Percentiles rank a stretch among this genome's conserved stretches.
These are phyloP conservation scores for Hamamelis virginiana DNA, from an alignment of 164 flowering plant species.

Conservation along the genomic window DNA sequence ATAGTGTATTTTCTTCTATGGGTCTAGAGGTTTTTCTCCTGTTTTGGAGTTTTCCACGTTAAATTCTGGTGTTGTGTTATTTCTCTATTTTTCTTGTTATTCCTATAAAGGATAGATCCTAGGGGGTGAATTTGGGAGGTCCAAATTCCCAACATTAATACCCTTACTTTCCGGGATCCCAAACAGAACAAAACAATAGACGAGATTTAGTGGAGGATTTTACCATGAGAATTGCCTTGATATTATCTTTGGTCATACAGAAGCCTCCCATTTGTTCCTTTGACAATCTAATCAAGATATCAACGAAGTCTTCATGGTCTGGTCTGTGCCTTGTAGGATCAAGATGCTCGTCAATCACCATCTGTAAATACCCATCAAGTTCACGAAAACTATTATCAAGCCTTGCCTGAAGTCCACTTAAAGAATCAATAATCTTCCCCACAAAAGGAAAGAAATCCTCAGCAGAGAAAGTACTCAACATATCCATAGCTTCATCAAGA, in stretches of 20 bases:
- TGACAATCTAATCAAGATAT: neutral
- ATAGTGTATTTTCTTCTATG: too few relatives aligned
- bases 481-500: slow-evolving; percentile 8
- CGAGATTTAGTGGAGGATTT: neutral
- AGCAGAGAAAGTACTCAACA: neutral
- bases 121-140: neutral
- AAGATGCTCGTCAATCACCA: slow-evolving; percentile 9
- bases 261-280: neutral
- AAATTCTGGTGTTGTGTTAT: too few relatives aligned
- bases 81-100: too few relatives aligned
- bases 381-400: slow-evolving; percentile 1
- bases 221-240: slow-evolving; percentile 16
- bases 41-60: too few relatives aligned
- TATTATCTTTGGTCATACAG: slow-evolving; percentile 3
- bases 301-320: slow-evolving; percentile 4
- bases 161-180: too few relatives aligned
- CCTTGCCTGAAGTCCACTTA: slow-evolving; percentile 1
- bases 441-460: slow-evolving; percentile 4
- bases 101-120: too few relatives aligned
- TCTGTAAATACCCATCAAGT: slow-evolving; percentile 3
- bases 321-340: neutral
- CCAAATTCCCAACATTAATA: too few relatives aligned
- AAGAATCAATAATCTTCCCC: slow-evolving; percentile 6
- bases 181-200: too few relatives aligned
- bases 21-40: too few relatives aligned